Conservation (phyloP, 2,329 filamentous ascomycete genomes). For the Emmonsiellopsis sp. region DNA sequence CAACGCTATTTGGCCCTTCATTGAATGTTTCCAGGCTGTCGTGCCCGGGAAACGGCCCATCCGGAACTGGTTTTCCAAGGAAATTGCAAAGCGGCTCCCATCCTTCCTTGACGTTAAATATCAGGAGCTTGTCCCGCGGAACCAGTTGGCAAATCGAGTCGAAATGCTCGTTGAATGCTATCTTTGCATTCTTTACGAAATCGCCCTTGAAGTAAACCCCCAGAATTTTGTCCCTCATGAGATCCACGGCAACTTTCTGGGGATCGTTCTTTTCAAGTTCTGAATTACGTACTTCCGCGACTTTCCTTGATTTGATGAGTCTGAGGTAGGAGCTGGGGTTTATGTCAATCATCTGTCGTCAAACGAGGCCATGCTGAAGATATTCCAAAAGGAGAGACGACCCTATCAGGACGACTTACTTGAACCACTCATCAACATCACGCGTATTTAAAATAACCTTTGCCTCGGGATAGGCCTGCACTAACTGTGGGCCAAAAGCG, state of each 20-base stretch:
- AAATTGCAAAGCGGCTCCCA: constrained; percentile 49
- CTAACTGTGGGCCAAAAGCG: constrained; percentile 60
- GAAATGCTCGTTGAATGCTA: constrained; percentile 51
- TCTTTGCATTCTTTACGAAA: constrained; percentile 57
- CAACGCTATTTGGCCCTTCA: constrained; percentile 40
- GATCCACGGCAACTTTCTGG: not conserved
- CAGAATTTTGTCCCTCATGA: not conserved
- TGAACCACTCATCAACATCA: constrained; percentile 57
- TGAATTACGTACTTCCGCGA: not conserved
- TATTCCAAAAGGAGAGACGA: not conserved
- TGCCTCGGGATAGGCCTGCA: constrained; percentile 64
- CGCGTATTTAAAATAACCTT: constrained; percentile 62
- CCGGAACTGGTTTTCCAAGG: constrained; percentile 43
- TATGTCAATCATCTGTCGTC: not conserved
- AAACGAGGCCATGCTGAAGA: not conserved
- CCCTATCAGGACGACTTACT: constrained; percentile 20
- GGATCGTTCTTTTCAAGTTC: not conserved
- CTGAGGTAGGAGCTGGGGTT: not conserved
- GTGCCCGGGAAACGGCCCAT: constrained; percentile 31
- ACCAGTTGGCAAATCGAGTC: constrained; percentile 41
- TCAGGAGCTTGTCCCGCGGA: constrained; percentile 43
- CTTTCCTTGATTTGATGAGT: not conserved
- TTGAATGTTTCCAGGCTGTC: not conserved
- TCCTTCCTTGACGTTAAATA: constrained; percentile 47
- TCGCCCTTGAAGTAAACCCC: constrained; percentile 48